Conservation (phyloP, 805 yeast genomes). For the Starmerella apis region DNA sequence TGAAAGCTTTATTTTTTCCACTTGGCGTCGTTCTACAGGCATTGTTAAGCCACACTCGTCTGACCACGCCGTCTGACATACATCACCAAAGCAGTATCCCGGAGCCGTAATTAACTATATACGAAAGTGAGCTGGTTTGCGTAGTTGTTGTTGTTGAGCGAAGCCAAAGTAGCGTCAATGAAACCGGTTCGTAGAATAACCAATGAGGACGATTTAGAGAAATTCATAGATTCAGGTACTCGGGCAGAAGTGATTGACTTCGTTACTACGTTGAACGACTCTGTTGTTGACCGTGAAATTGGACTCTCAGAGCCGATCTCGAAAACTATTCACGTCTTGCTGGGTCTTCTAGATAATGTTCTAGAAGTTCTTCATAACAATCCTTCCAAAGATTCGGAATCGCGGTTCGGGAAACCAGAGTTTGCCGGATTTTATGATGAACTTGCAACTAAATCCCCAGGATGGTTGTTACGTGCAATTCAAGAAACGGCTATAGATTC, state of each 20-base stretch:
- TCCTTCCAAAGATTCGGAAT: slow-evolving; percentile 60
- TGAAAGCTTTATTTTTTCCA: too few species aligned
- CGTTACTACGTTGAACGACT: slow-evolving; percentile 45
- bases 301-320: slow-evolving; percentile 37
- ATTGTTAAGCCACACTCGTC: too few species aligned
- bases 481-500: neutral
- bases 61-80: too few species aligned
- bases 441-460: slow-evolving; percentile 32
- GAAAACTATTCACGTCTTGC: slow-evolving; percentile 30
- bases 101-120: too few species aligned
- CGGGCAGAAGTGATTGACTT: slow-evolving; percentile 45
- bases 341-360: slow-evolving; percentile 40
- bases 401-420: slow-evolving; percentile 87
- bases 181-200: slow-evolving; percentile 38
- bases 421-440: slow-evolving; percentile 75
- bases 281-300: slow-evolving; percentile 53
- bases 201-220: slow-evolving; percentile 48
- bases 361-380: slow-evolving; percentile 38
- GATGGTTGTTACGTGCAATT: slow-evolving; percentile 20
- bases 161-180: slow-evolving; percentile 9
- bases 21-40: too few species aligned
- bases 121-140: too few species aligned
- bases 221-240: slow-evolving; percentile 47
- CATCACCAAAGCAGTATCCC: too few species aligned
- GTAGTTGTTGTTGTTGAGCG: too few species aligned